Evolutionary conservation across 129 eudicot genomes (phyloP).

Genomic region (Scalesia atractyloides): DNA sequence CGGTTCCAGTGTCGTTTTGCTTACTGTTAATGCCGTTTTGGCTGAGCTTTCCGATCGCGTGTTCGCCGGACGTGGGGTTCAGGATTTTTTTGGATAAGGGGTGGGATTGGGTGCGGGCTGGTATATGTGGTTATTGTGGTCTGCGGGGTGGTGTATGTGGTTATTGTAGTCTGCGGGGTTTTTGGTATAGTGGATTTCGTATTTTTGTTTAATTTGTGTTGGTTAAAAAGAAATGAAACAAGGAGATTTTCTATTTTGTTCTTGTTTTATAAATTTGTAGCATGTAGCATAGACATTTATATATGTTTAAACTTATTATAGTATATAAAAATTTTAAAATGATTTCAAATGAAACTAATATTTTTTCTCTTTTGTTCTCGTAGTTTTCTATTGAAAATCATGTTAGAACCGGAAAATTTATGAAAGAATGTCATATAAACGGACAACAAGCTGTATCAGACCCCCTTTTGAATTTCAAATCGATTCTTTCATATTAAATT

Average conservation of each 20-base stretch:
- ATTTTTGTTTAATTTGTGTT: background rate
- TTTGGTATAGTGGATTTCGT: slow-evolving; percentile 6
- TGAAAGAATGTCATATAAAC: no score
- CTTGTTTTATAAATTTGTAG: background rate
- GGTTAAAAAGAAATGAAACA: background rate
- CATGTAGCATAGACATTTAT: no score
- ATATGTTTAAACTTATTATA: no score
- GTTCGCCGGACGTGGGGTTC: slow-evolving; percentile 84
- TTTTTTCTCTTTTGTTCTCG: no score
- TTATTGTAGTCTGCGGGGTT: slow-evolving; percentile 14
- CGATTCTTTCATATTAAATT: no score
- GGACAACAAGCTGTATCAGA: no score
- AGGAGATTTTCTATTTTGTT: background rate
- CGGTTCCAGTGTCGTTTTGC: slow-evolving; percentile 83
- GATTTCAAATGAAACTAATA: no score
- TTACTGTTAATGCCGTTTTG: slow-evolving; percentile 87
- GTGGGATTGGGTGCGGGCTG: slow-evolving; percentile 7
- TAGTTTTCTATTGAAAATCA: no score
- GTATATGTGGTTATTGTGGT: slow-evolving; percentile 6
- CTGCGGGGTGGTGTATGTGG: slow-evolving; percentile 2
- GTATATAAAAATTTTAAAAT: no score
- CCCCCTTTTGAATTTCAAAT: no score
- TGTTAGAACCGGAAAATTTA: no score
- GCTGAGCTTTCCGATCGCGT: slow-evolving; percentile 83
- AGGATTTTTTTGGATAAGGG: slow-evolving; percentile 70